Evolutionary conservation across 768 basidiomycete genomes (phyloP).

Genomic region (Lanmaoa pseudosensibilis): DNA sequence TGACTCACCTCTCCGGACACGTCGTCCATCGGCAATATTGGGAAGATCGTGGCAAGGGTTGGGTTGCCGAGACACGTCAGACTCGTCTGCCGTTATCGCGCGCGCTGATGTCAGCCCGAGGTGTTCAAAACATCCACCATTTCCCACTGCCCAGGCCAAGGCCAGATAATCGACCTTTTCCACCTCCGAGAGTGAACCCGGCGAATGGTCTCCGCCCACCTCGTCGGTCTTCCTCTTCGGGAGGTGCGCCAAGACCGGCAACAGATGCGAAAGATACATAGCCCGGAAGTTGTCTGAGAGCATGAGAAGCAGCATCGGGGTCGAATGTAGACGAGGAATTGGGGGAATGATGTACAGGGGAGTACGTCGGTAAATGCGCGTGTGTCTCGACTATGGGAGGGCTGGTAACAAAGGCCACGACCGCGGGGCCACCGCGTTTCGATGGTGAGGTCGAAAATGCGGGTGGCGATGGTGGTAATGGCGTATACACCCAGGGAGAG

Average conservation of each 20-base stretch:
- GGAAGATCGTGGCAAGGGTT: constrained; percentile 7
- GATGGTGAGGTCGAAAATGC: constrained; percentile 32
- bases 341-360: constrained; percentile 15
- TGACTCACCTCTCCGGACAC: constrained; percentile 25
- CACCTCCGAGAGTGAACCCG: constrained; percentile 18
- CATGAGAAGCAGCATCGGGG: constrained; percentile 58
- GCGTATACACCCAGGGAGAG: constrained; percentile 32
- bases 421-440: constrained; percentile 20
- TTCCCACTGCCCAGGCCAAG: constrained; percentile 33
- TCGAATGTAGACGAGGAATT: constrained; percentile 50
- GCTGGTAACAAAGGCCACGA: constrained; percentile 24
- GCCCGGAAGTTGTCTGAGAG: constrained; percentile 55
- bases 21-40: constrained; percentile 1
- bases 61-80: constrained; percentile 8
- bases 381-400: constrained; percentile 15
- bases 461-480: constrained; percentile 32
- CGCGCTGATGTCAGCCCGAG: background rate
- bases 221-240: constrained; percentile 43
- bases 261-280: constrained; percentile 70
- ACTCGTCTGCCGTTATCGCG: constrained; percentile 6
- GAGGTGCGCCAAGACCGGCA: constrained; percentile 65
- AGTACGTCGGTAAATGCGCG: constrained; percentile 8
- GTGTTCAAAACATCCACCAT: constrained; percentile 33
- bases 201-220: constrained; percentile 20
- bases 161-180: constrained; percentile 20